Evolutionary conservation across 768 basidiomycete species (phyloP), one percentile per base, ranked within the genome.

Genomic region (Plicaturopsis crispa): DNA sequence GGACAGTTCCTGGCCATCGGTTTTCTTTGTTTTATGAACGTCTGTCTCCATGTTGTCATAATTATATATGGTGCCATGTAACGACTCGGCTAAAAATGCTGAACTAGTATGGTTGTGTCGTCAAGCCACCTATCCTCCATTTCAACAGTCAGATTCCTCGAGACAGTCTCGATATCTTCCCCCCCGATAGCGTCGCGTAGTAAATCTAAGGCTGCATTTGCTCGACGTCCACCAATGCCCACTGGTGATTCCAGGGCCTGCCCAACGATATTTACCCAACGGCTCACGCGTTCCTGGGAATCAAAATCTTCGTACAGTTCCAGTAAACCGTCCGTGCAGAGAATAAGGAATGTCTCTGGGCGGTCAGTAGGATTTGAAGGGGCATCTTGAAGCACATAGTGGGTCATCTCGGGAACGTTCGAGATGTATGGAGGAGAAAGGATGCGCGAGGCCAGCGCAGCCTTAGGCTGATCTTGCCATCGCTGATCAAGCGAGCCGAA

Each of bases 351-450:
- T 2, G 53, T 47, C 19, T 57, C 53, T 12, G 42, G 44, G 7
- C 46, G 43, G 7, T 43, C 53, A n/a, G n/a, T n/a, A n/a, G n/a
- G n/a, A n/a, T n/a, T n/a, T n/a, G n/a, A n/a, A n/a, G n/a, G n/a
- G 14, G 45, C 30, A 11, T 55, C 35, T 16, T 33, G 24, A 17
- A 72, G 50, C 22, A 57, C 45, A 23, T 66, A 51, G 39, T 73
- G 70, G 28, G 45, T 57, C 13, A 73, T 54, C 12, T 73, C 69
- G 5, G 72, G 58, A 4, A 51, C 39, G 31, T 66, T 65, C 6
- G 66, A 67, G 20, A 78, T 45, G 50, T 78, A 78, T 7, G 76
- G 76, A 2, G 75, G 73, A 0, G 76, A 74, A 17, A 54, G 41
- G 46, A 65, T 70, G 11, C 72, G 63, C n/a, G 52, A 45, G 1